Percentiles rank a stretch among this genome's conserved stretches.
These are phyloP conservation scores for Psilocybe sp. DNA, from an alignment of 768 basidiomycete species.

Conservation along the genomic window DNA sequence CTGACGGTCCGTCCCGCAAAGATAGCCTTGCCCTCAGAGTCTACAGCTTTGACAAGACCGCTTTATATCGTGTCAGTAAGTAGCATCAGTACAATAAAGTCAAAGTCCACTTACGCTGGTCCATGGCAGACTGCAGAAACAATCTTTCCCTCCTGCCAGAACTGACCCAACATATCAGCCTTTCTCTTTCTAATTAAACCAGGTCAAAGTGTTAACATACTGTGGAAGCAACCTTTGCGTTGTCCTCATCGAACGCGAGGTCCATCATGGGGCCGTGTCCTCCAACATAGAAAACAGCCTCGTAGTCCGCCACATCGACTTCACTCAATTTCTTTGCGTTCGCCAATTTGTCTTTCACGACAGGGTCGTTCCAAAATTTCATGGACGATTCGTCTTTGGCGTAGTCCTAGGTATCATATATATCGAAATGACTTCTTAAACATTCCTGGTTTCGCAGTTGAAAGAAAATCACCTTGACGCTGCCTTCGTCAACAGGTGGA, in stretches of 20 bases:
- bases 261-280: conserved; percentile 80
- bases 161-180: conserved; percentile 32
- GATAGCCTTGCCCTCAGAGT: conserved; percentile 60
- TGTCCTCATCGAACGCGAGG: conserved; percentile 53
- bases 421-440: background rate
- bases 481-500: conserved; percentile 62
- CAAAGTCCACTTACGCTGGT: conserved; percentile 45
- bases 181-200: background rate
- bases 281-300: conserved; percentile 74
- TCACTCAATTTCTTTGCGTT: conserved; percentile 59
- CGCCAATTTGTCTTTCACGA: conserved; percentile 48
- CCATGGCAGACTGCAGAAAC: conserved; percentile 79
- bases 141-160: conserved; percentile 65
- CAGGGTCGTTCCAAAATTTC: conserved; percentile 57
- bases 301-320: conserved; percentile 59
- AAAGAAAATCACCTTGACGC: conserved; percentile 39
- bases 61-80: conserved; percentile 19
- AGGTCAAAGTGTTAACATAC: conserved; percentile 28
- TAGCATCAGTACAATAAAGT: background rate
- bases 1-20: conserved; percentile 57
- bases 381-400: conserved; percentile 48
- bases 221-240: conserved; percentile 53
- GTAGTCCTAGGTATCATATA: conserved; percentile 34
- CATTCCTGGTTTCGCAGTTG: background rate
- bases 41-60: conserved; percentile 55